These are phyloP conservation scores for Odonthalia washingtoniensis DNA, from an alignment of 31 red algal species.

Conservation along the genomic window DNA sequence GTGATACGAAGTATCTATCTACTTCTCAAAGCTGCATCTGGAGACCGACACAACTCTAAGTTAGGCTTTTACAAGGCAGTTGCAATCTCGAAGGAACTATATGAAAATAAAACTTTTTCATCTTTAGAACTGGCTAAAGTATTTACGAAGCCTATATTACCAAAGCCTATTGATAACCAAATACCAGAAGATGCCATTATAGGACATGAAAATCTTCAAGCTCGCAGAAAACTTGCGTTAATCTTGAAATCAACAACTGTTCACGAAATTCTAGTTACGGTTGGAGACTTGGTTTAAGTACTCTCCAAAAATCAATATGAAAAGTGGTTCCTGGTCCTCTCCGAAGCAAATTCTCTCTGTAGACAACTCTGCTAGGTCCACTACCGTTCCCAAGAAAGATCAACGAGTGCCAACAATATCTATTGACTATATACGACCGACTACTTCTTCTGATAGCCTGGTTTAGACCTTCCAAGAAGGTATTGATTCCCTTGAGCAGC, in stretches of 20 bases:
- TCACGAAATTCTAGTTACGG: not conserved
- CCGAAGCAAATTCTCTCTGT: not conserved
- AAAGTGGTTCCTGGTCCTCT: not conserved
- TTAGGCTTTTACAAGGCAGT: not conserved
- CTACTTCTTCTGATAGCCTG: not conserved
- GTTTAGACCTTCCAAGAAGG: not conserved
- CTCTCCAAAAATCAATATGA: not conserved
- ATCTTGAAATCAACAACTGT: not conserved
- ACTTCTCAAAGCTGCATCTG: not conserved
- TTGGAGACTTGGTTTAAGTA: not conserved
- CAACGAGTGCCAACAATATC: not conserved
- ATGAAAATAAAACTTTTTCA: not conserved
- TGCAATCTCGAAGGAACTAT: conserved; percentile 8
- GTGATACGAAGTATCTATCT: not conserved
- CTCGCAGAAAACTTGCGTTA: not conserved
- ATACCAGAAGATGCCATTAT: not conserved
- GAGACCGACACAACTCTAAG: no score
- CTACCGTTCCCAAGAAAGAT: not conserved
- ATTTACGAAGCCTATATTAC: not conserved
- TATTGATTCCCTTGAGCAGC: not conserved
- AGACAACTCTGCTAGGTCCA: not conserved
- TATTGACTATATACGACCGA: not conserved
- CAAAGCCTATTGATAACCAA: not conserved
- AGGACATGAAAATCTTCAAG: not conserved
- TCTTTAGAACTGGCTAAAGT: not conserved